phyloP scores from a whole-genome alignment of 2,329 filamentous ascomycete species.

The Escovopsis weberi region DNA sequence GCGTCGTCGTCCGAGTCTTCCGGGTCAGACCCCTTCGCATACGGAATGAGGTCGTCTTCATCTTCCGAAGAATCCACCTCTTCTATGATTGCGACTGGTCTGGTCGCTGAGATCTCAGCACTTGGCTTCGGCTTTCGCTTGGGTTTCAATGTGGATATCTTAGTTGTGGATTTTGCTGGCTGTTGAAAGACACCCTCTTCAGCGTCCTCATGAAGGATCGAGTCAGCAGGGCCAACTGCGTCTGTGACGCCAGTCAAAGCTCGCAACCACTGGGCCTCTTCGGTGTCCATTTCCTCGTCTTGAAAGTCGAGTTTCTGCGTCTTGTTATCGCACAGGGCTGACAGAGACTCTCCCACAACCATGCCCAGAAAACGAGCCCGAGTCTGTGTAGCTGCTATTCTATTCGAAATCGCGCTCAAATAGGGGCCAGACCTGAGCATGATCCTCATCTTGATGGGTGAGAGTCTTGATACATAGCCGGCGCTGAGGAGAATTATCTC shows the following conservation, averaged over 20 bases:
- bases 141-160: constrained; percentile 10
- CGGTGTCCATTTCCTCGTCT: constrained; percentile 58
- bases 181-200: background rate
- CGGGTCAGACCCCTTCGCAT: constrained; percentile 74
- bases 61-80: constrained; percentile 48
- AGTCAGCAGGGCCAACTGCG: constrained; percentile 39
- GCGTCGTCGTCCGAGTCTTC: constrained; percentile 92
- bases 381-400: constrained; percentile 61
- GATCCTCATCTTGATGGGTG: constrained; percentile 51
- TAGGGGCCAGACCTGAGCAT: constrained; percentile 60
- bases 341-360: constrained; percentile 63
- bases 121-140: constrained; percentile 14
- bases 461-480: constrained; percentile 56
- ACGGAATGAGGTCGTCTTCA: constrained; percentile 55
- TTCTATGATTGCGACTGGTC: constrained; percentile 41
- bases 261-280: constrained; percentile 65
- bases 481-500: constrained; percentile 66
- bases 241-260: constrained; percentile 50
- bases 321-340: constrained; percentile 47
- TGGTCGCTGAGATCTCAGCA: constrained; percentile 14
- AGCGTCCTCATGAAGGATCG: constrained; percentile 24
- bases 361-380: constrained; percentile 76
- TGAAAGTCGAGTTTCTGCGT: constrained; percentile 71
- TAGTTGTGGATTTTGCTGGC: constrained; percentile 8
- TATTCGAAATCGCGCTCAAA: constrained; percentile 68